phyloP scores from a whole-genome alignment of 2,329 filamentous ascomycete species.

The Pochonia chlamydosporia region DNA sequence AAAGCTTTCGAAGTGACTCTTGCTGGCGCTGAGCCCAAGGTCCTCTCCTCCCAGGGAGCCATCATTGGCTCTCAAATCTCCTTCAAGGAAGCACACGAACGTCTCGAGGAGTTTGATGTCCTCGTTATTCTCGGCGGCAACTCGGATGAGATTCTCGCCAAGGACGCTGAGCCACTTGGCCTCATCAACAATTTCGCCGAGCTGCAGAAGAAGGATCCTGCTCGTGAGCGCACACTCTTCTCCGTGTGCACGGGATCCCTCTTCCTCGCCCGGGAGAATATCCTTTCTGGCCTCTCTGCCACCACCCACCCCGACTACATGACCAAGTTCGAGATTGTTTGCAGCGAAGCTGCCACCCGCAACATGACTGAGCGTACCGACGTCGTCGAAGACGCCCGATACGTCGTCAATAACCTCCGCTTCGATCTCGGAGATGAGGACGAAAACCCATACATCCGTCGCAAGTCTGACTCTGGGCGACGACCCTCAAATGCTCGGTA shows the following conservation, averaged over 20 bases:
- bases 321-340: constrained; percentile 75
- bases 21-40: constrained; percentile 46
- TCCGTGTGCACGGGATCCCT: constrained; percentile 76
- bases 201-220: constrained; percentile 72
- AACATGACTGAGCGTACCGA: constrained; percentile 73
- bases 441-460: constrained; percentile 77
- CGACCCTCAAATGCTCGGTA: constrained; percentile 58
- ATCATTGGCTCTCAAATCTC: constrained; percentile 68
- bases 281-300: constrained; percentile 72
- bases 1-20: constrained; percentile 56
- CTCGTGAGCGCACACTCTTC: constrained; percentile 73
- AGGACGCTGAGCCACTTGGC: constrained; percentile 61
- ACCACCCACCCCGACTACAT: constrained; percentile 79
- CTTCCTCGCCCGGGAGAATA: constrained; percentile 69
- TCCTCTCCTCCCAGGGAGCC: constrained; percentile 57
- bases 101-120: constrained; percentile 71
- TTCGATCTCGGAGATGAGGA: constrained; percentile 79
- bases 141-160: constrained; percentile 56
- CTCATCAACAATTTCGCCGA: constrained; percentile 74
- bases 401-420: constrained; percentile 86
- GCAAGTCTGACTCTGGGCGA: constrained; percentile 61
- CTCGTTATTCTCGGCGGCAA: constrained; percentile 73
- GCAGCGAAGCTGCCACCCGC: constrained; percentile 65
- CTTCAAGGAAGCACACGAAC: constrained; percentile 71
- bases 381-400: constrained; percentile 73